Conservation (phyloP, 2,329 filamentous ascomycete genomes). For the Teratosphaeria viscida region DNA sequence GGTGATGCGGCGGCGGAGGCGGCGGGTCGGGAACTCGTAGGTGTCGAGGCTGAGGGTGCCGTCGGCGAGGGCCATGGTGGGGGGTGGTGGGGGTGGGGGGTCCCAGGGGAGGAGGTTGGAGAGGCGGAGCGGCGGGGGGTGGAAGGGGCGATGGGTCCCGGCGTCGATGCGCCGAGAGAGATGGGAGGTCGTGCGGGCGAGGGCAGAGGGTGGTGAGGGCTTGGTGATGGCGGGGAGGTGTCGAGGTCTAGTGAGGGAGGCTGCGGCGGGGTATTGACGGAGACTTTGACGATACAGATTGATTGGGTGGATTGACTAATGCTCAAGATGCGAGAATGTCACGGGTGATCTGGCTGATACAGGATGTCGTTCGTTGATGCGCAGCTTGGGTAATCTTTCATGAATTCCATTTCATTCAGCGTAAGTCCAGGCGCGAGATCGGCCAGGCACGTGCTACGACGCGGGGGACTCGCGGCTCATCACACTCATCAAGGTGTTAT, state of each 20-base stretch:
- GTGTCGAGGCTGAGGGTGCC: constrained; percentile 29
- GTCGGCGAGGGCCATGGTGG: constrained; percentile 16
- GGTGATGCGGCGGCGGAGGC: constrained; percentile 47
- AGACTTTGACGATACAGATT: not conserved
- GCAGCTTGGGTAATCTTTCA: not conserved
- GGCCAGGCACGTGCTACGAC: not conserved
- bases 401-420: not conserved
- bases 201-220: not conserved
- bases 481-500: not conserved
- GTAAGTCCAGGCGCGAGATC: not conserved
- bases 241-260: not conserved
- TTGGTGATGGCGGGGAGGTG: not conserved
- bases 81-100: constrained; percentile 3
- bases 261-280: not conserved
- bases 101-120: constrained; percentile 9
- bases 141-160: not conserved
- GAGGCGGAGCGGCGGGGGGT: not conserved
- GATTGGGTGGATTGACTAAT: not conserved
- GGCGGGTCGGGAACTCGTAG: constrained; percentile 53
- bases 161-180: not conserved
- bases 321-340: not conserved
- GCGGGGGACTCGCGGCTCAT: not conserved
- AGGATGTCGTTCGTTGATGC: not conserved
- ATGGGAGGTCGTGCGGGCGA: not conserved
- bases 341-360: not conserved